These are phyloP conservation scores for Euphorbia corollata DNA, from an alignment of 441 rosid species.

Conservation along the genomic window DNA sequence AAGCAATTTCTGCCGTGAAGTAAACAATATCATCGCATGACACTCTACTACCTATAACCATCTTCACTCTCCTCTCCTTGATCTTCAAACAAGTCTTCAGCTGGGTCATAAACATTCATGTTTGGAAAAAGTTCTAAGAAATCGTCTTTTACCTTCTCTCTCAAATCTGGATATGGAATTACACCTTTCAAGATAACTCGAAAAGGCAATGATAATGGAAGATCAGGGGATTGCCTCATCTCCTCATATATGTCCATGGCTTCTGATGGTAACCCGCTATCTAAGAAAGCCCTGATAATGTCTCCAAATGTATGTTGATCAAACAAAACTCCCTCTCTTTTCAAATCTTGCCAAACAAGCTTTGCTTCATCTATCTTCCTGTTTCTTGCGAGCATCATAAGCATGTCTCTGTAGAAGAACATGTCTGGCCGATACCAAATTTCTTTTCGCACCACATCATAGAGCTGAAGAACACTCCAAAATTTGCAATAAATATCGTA, in stretches of 20 bases:
- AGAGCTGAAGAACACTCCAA: slow-evolving; percentile 40
- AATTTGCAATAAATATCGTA: background rate
- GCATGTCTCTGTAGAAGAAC: slow-evolving; percentile 89
- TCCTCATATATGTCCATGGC: slow-evolving; percentile 75
- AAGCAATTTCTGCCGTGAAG: background rate
- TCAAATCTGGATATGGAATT: slow-evolving; percentile 60
- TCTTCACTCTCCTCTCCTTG: slow-evolving; percentile 35
- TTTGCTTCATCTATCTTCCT: slow-evolving; percentile 52
- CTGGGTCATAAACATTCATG: slow-evolving; percentile 79
- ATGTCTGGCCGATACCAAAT: slow-evolving; percentile 92
- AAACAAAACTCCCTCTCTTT: slow-evolving; percentile 64
- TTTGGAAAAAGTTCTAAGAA: slow-evolving; percentile 83
- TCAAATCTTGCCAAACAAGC: slow-evolving; percentile 75
- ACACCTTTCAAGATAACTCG: slow-evolving; percentile 86
- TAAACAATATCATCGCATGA: background rate
- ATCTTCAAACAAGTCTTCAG: slow-evolving; percentile 69
- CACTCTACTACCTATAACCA: slow-evolving; percentile 24
- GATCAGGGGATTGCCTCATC: slow-evolving; percentile 84
- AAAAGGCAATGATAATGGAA: slow-evolving; percentile 73
- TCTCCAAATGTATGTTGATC: slow-evolving; percentile 92
- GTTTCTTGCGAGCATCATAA: slow-evolving; percentile 87
- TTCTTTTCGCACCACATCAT: slow-evolving; percentile 73
- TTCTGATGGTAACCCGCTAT: slow-evolving; percentile 48
- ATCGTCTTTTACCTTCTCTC: slow-evolving; percentile 77
- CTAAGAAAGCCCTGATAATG: slow-evolving; percentile 61